These are phyloP conservation scores for Pythium scleroteichum DNA, from an alignment of 352 stramenopile species.

Conservation along the genomic window DNA sequence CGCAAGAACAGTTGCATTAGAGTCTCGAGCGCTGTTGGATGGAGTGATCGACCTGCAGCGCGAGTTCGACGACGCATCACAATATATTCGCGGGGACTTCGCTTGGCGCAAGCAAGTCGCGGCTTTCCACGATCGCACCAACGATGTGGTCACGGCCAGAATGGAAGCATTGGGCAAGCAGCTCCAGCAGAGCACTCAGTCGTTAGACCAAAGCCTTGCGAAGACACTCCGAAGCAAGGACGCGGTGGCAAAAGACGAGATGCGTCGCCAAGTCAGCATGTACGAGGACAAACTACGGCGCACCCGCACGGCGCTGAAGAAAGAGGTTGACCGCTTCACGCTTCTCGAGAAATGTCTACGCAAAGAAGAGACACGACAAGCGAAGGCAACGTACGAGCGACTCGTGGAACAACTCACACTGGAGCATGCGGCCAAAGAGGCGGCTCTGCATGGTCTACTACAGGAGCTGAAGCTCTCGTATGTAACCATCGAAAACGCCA, in stretches of 20 bases:
- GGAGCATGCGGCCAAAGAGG: constrained; percentile 46
- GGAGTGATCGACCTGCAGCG: constrained; percentile 40
- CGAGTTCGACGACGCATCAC: constrained; percentile 55
- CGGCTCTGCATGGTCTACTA: constrained; percentile 46
- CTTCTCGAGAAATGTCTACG: constrained; percentile 64
- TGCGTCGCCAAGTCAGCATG: constrained; percentile 44
- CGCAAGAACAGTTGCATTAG: constrained; percentile 31
- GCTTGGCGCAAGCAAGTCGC: constrained; percentile 59
- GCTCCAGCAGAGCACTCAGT: constrained; percentile 36
- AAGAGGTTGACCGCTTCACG: constrained; percentile 65
- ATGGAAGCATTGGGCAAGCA: constrained; percentile 25
- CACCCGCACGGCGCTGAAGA: constrained; percentile 48
- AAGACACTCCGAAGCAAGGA: constrained; percentile 45
- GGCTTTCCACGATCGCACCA: constrained; percentile 47
- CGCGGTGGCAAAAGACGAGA: constrained; percentile 31
- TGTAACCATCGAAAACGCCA: constrained; percentile 47
- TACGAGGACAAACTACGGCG: constrained; percentile 58
- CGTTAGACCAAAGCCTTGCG: constrained; percentile 36
- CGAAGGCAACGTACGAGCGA: constrained; percentile 47
- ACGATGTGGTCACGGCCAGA: constrained; percentile 35
- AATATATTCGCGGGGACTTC: constrained; percentile 63
- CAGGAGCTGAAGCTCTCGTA: constrained; percentile 52
- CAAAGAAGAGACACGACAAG: constrained; percentile 54
- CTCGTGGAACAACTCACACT: constrained; percentile 43
- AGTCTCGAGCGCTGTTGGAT: constrained; percentile 30